A percentile compares a stretch with the other conserved stretches of the same genome.
Evolutionary conservation across 176 grass and related monocot genomes (phyloP).

Genomic region (Otatea glauca): DNA sequence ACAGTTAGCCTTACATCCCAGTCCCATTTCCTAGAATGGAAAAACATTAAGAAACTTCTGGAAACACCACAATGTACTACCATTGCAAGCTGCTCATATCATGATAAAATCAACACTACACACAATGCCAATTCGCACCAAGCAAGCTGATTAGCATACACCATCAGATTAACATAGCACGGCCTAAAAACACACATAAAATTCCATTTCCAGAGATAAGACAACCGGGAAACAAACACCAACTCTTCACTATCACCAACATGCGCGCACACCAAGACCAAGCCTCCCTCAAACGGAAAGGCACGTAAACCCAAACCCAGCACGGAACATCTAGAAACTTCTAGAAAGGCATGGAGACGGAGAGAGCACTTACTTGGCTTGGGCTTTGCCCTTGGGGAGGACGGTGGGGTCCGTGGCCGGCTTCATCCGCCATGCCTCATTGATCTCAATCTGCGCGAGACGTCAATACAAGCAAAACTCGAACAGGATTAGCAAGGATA

Average conservation of each 20-base stretch:
- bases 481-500: neutral
- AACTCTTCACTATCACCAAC: neutral
- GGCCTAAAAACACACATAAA: neutral
- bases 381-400: slow-evolving; percentile 77
- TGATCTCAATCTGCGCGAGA: slow-evolving; percentile 65
- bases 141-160: slow-evolving; percentile 8
- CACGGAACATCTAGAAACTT: slow-evolving; percentile 22
- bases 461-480: neutral
- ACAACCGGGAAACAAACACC: slow-evolving; percentile 10
- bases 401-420: slow-evolving; percentile 53
- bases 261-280: neutral
- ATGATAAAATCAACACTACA: neutral
- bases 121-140: slow-evolving; percentile 1
- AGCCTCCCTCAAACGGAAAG: neutral
- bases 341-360: slow-evolving; percentile 13
- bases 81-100: neutral
- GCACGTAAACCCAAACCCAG: neutral
- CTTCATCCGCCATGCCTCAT: slow-evolving; percentile 65
- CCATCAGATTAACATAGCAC: slow-evolving; percentile 36
- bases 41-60: neutral
- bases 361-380: slow-evolving; percentile 70
- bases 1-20: slow-evolving; percentile 20
- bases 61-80: slow-evolving; percentile 11
- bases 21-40: slow-evolving; percentile 25
- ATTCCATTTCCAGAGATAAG: neutral